Conservation (phyloP, 2,329 filamentous ascomycete species). For the Diaporthe aspalathi region DNA sequence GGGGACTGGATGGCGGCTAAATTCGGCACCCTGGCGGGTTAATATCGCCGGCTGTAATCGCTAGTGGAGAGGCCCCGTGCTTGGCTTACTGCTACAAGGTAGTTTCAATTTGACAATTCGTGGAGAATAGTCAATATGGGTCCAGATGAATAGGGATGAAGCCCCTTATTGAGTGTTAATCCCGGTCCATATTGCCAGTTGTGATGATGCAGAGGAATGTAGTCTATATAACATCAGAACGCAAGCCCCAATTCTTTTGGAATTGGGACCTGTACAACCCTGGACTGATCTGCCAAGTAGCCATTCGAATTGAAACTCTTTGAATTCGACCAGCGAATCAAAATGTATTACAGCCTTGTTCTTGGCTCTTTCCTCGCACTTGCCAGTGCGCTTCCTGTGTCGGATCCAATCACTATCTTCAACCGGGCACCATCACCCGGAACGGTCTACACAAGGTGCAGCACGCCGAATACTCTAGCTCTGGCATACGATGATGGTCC, state of each 20-base stretch:
- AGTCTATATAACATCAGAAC: background rate
- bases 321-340: background rate
- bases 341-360: constrained; percentile 17
- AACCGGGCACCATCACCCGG: constrained; percentile 55
- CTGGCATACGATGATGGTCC: constrained; percentile 68
- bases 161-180: background rate
- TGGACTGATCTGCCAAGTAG: background rate
- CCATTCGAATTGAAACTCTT: background rate
- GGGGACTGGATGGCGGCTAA: constrained; percentile 5
- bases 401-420: constrained; percentile 52
- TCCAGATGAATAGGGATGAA: background rate
- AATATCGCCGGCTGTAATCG: background rate
- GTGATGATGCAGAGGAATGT: background rate
- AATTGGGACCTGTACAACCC: too few species aligned
- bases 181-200: background rate
- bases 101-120: constrained; percentile 17
- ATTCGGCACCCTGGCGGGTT: background rate
- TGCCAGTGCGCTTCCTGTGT: constrained; percentile 1
- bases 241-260: background rate
- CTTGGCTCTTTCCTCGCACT: constrained; percentile 19
- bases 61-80: background rate
- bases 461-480: constrained; percentile 57
- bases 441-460: constrained; percentile 58
- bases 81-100: background rate
- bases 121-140: constrained; percentile 13